These are phyloP conservation scores for Chrysanthemum seticuspe DNA, from an alignment of 129 eudicot genomes.

Conservation along the genomic window DNA sequence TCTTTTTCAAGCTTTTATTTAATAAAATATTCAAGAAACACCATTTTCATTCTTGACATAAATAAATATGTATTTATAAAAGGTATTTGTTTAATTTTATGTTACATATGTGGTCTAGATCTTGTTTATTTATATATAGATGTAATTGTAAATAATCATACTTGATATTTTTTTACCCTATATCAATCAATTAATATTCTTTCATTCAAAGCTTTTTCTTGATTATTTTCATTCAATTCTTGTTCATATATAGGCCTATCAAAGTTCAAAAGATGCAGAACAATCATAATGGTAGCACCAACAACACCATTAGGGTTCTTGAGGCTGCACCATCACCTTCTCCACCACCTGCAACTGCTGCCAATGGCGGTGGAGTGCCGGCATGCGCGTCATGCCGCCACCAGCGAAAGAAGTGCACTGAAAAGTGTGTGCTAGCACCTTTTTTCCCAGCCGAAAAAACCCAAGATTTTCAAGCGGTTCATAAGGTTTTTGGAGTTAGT, in stretches of 20 bases:
- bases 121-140: conserved; percentile 32
- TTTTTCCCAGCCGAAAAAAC: conserved; percentile 66
- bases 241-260: conserved; percentile 27
- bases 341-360: conserved; percentile 29
- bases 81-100: conserved; percentile 23
- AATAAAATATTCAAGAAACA: conserved; percentile 33
- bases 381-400: conserved; percentile 99
- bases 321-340: conserved; percentile 28
- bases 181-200: conserved; percentile 37
- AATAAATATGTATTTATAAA: conserved; percentile 25
- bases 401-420: conserved; percentile 85
- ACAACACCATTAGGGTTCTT: conserved; percentile 34
- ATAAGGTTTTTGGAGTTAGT: conserved; percentile 84
- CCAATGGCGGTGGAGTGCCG: conserved; percentile 28
- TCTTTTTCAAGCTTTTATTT: conserved; percentile 27
- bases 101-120: conserved; percentile 21
- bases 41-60: conserved; percentile 35
- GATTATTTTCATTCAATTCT: conserved; percentile 3
- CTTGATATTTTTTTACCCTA: conserved; percentile 36
- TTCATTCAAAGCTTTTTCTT: conserved; percentile 31
- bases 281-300: conserved; percentile 21
- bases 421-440: conserved; percentile 76
- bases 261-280: conserved; percentile 27
- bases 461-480: conserved; percentile 87
- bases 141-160: conserved; percentile 28